Evolutionary conservation across 192 early-diverging fungal genomes (phyloP).

Genomic region (Funneliformis geosporum): DNA sequence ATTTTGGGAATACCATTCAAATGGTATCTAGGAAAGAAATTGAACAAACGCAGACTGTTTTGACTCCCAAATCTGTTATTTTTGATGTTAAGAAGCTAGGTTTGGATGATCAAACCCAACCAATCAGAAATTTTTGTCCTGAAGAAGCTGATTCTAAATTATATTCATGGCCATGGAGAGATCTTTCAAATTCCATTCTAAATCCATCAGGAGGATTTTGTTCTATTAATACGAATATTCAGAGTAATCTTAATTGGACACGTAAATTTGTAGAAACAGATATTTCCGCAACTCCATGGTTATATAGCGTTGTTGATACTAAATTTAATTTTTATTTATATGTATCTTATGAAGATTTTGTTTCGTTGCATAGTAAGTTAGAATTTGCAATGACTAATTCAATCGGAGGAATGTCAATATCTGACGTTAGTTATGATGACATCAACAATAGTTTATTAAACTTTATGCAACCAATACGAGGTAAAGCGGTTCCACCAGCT

Average conservation of each 20-base stretch:
- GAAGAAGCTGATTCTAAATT: slow-evolving; percentile 44
- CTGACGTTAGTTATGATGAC: slow-evolving; percentile 50
- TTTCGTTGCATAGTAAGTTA: slow-evolving; percentile 64
- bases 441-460: slow-evolving; percentile 37
- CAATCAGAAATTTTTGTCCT: slow-evolving; percentile 52
- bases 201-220: slow-evolving; percentile 50
- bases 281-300: slow-evolving; percentile 67
- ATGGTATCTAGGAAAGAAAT: slow-evolving; percentile 29
- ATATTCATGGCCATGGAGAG: slow-evolving; percentile 67
- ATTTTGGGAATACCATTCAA: slow-evolving; percentile 61
- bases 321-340: slow-evolving; percentile 62
- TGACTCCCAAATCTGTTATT: slow-evolving; percentile 43
- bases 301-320: slow-evolving; percentile 61
- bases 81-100: slow-evolving; percentile 40
- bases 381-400: slow-evolving; percentile 49
- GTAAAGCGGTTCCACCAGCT: slow-evolving; percentile 15
- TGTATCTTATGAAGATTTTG: slow-evolving; percentile 79
- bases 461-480: slow-evolving; percentile 26
- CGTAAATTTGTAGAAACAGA: slow-evolving; percentile 56
- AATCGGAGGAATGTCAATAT: slow-evolving; percentile 70
- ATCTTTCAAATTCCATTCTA: slow-evolving; percentile 49
- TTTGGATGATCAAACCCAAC: slow-evolving; percentile 53
- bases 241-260: slow-evolving; percentile 51
- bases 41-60: slow-evolving; percentile 27
- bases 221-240: slow-evolving; percentile 37